Conservation (phyloP, 108 stramenopile genomes). For the Halocafeteria seosinensis region DNA sequence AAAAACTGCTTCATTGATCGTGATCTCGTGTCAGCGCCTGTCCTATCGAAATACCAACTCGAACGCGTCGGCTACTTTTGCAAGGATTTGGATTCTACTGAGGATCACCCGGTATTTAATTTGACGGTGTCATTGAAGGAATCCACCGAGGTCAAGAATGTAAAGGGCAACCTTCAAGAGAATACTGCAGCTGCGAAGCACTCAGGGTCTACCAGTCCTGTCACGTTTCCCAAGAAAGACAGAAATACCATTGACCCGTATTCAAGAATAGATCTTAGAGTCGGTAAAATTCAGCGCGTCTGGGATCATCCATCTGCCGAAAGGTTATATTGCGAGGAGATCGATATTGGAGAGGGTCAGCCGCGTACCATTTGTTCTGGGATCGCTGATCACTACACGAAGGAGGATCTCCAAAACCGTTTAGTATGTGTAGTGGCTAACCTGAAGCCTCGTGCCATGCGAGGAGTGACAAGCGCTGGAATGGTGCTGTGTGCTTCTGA, state of each 20-base stretch:
- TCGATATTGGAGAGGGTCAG: slow-evolving; percentile 72
- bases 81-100: slow-evolving; percentile 68
- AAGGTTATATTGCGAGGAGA: slow-evolving; percentile 92
- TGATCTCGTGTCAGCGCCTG: slow-evolving; percentile 24
- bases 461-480: slow-evolving; percentile 80
- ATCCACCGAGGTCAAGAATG: slow-evolving; percentile 5
- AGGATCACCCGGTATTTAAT: slow-evolving; percentile 70
- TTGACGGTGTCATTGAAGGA: slow-evolving; percentile 75
- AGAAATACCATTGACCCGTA: no score
- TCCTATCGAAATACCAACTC: slow-evolving; percentile 64
- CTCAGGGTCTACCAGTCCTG: no score
- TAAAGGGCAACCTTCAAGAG: background rate
- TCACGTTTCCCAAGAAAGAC: no score
- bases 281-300: slow-evolving; percentile 63
- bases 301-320: slow-evolving; percentile 87
- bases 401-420: slow-evolving; percentile 69
- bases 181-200: no score
- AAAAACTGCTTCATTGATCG: slow-evolving; percentile 54
- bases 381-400: slow-evolving; percentile 59
- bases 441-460: slow-evolving; percentile 81
- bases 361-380: slow-evolving; percentile 75
- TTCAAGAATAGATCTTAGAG: no score
- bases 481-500: slow-evolving; percentile 88
- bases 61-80: slow-evolving; percentile 90
- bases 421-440: slow-evolving; percentile 80